phyloP scores from a whole-genome alignment of 768 basidiomycete genomes.

The Brasilioporus rufonigricans region DNA sequence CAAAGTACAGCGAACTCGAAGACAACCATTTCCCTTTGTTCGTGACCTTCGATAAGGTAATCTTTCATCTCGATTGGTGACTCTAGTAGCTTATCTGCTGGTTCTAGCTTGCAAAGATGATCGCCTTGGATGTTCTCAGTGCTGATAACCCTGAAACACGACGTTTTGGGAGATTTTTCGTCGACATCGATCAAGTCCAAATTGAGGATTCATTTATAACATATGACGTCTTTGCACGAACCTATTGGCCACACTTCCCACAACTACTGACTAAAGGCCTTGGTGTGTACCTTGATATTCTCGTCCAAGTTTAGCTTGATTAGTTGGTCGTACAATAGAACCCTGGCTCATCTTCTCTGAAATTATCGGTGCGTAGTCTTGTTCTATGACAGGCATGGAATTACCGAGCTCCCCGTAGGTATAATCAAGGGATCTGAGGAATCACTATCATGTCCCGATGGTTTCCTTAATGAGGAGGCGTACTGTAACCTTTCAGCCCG shows the following conservation, averaged over 20 bases:
- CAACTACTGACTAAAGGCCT: constrained; percentile 49
- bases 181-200: constrained; percentile 11
- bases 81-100: neutral
- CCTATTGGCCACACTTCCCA: constrained; percentile 62
- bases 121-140: constrained; percentile 22
- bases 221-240: constrained; percentile 44
- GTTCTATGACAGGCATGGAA: neutral
- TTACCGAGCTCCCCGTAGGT: constrained; percentile 31
- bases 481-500: constrained; percentile 53
- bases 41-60: constrained; percentile 60
- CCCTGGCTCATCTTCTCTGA: constrained; percentile 63
- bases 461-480: constrained; percentile 41
- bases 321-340: constrained; percentile 36
- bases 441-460: constrained; percentile 33
- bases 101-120: constrained; percentile 24
- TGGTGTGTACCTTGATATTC: constrained; percentile 35
- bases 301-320: neutral
- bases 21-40: constrained; percentile 71
- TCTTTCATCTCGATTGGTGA: constrained; percentile 3
- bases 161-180: constrained; percentile 17
- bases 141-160: constrained; percentile 1
- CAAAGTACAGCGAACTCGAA: constrained; percentile 50
- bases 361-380: constrained; percentile 48
- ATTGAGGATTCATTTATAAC: constrained; percentile 35
- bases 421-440: constrained; percentile 70